phyloP scores from a whole-genome alignment of 2,329 filamentous ascomycete genomes.

The Neonectria neomacrospora region DNA sequence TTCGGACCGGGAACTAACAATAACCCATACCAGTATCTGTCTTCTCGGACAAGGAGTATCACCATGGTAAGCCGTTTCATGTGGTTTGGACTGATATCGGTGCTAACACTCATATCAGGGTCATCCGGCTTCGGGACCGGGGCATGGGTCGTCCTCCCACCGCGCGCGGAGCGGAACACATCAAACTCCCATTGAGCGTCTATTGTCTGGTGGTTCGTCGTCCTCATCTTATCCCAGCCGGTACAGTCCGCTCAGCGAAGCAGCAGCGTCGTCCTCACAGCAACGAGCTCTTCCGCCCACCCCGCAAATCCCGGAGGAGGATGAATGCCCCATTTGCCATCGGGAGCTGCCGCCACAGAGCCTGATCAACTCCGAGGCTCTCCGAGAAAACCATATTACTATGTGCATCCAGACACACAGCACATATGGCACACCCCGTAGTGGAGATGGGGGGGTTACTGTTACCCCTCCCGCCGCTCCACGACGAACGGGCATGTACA shows the following conservation, averaged over 20 bases:
- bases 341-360: constrained; percentile 71
- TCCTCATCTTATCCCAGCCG: constrained; percentile 48
- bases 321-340: constrained; percentile 83
- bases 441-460: constrained; percentile 37
- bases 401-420: constrained; percentile 67
- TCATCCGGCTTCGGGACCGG: constrained; percentile 33
- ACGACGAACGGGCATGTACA: constrained; percentile 70
- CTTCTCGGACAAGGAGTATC: constrained; percentile 56
- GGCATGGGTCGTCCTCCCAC: constrained; percentile 44
- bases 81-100: background rate
- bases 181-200: constrained; percentile 52
- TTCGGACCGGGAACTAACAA: constrained; percentile 47
- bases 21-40: constrained; percentile 51
- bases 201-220: constrained; percentile 52
- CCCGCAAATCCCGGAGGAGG: constrained; percentile 73
- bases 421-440: constrained; percentile 55
- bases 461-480: constrained; percentile 47
- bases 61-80: constrained; percentile 57
- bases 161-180: constrained; percentile 47
- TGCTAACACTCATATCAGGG: constrained; percentile 29
- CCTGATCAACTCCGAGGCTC: constrained; percentile 63
- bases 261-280: constrained; percentile 50
- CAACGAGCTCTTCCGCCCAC: constrained; percentile 56
- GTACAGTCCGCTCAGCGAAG: constrained; percentile 45
- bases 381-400: constrained; percentile 69